These are phyloP conservation scores for Fragosphaeria purpurea DNA, from an alignment of 2,329 filamentous ascomycete species.

Conservation along the genomic window DNA sequence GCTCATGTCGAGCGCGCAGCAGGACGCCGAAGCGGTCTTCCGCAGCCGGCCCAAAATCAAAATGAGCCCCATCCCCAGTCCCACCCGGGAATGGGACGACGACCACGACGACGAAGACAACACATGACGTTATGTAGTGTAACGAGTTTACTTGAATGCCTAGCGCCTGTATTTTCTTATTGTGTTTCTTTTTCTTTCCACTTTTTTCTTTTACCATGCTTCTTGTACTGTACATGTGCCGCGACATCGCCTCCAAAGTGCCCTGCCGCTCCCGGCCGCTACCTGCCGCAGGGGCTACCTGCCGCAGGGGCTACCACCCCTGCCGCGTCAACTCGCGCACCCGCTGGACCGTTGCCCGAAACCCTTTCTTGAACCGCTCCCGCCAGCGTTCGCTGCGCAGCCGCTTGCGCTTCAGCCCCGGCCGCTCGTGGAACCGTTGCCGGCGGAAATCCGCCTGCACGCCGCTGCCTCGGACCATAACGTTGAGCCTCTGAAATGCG, in stretches of 20 bases:
- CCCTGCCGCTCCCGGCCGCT: too few relatives aligned
- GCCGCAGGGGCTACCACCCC: conserved; percentile 53
- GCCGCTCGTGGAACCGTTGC: conserved; percentile 66
- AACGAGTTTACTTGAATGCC: too few relatives aligned
- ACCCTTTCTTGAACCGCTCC: conserved; percentile 57
- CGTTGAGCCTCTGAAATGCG: conserved; percentile 33
- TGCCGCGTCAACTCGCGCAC: conserved; percentile 64
- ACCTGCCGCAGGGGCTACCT: conserved; percentile 38
- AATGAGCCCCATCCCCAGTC: conserved; percentile 56
- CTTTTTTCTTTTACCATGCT: too few relatives aligned
- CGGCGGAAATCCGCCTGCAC: conserved; percentile 42
- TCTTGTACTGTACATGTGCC: too few relatives aligned
- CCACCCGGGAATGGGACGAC: conserved; percentile 16
- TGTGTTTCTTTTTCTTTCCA: too few relatives aligned
- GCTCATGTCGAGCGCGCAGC: conserved; percentile 51
- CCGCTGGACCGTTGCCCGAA: conserved; percentile 52
- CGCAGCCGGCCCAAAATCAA: conserved; percentile 73
- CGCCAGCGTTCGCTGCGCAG: conserved; percentile 60
- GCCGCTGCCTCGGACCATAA: conserved; percentile 39
- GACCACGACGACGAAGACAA: background rate
- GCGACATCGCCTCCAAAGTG: too few relatives aligned
- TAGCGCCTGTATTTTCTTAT: too few relatives aligned
- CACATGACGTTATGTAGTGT: too few relatives aligned
- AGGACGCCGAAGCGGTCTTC: conserved; percentile 77
- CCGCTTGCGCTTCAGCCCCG: conserved; percentile 69